These are phyloP conservation scores for Saturnispora zaruensis DNA, from an alignment of 805 yeast genomes.

Conservation along the genomic window DNA sequence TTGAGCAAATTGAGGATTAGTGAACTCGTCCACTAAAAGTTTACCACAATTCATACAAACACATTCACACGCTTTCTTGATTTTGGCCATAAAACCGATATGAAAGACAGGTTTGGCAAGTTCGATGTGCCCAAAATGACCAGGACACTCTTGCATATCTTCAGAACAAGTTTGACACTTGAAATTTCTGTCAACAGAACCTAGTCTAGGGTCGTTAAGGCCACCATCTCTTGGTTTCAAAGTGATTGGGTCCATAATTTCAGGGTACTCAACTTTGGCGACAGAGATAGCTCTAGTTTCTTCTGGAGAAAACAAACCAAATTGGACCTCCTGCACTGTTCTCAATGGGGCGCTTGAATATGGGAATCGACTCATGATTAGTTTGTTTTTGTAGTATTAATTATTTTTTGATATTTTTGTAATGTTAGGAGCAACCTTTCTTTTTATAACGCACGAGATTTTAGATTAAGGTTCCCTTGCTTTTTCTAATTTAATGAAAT, in stretches of 20 bases:
- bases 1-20: conserved; percentile 72
- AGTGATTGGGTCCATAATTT: conserved; percentile 98
- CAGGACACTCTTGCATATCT: conserved; percentile 98
- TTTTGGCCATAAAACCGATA: conserved; percentile 88
- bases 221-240: conserved; percentile 96
- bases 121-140: conserved; percentile 98
- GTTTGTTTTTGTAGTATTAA: conserved; percentile 2
- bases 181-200: conserved; percentile 93
- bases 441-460: background rate
- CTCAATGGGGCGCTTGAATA: conserved; percentile 98
- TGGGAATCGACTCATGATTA: conserved; percentile 49
- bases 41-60: conserved; percentile 99
- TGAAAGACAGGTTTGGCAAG: conserved; percentile 98
- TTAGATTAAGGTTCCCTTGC: background rate
- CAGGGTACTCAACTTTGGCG: conserved; percentile 96
- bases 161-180: conserved; percentile 99
- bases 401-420: conserved; percentile 1
- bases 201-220: conserved; percentile 91
- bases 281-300: conserved; percentile 96
- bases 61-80: conserved; percentile 91
- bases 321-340: conserved; percentile 96
- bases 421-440: background rate
- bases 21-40: conserved; percentile 69
- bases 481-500: background rate
- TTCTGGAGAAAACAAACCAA: conserved; percentile 96